Percentiles rank a stretch among this genome's conserved stretches.
Evolutionary conservation across 73 alveolate genomes (phyloP).

Genomic region (Paramecium pentaurelia): DNA sequence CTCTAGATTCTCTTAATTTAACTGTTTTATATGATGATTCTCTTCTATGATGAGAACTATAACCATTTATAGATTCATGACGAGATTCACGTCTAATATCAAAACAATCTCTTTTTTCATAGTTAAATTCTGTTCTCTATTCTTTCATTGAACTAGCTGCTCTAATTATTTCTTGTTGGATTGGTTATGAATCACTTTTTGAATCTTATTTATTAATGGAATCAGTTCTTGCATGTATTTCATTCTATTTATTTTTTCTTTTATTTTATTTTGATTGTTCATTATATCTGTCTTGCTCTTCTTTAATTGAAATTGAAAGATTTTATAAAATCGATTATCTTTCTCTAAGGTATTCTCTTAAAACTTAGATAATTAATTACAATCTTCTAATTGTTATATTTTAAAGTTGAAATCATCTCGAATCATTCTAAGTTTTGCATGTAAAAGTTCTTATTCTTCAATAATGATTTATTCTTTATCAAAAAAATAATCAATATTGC

Average conservation of each 20-base stretch:
- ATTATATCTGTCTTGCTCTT: not conserved
- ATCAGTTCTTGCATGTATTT: not conserved
- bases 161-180: not conserved
- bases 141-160: conserved; percentile 6
- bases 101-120: not conserved
- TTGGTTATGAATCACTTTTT: not conserved
- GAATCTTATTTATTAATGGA: not conserved
- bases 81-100: not conserved
- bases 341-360: conserved; percentile 28
- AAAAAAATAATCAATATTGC: not conserved
- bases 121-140: not conserved
- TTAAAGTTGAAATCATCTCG: not conserved
- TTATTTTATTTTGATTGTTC: not conserved
- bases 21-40: not conserved
- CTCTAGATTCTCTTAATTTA: conserved; percentile 1
- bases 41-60: conserved; percentile 16
- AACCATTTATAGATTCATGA: not conserved
- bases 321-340: not conserved
- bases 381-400: not conserved
- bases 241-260: not conserved
- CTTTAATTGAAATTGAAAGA: not conserved
- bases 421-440: not conserved
- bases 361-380: not conserved
- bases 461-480: not conserved
- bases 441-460: conserved; percentile 14